Evolutionary conservation across 805 yeast species (phyloP), one percentile per base, ranked within the genome.

Genomic region (Pichia scutulata): DNA sequence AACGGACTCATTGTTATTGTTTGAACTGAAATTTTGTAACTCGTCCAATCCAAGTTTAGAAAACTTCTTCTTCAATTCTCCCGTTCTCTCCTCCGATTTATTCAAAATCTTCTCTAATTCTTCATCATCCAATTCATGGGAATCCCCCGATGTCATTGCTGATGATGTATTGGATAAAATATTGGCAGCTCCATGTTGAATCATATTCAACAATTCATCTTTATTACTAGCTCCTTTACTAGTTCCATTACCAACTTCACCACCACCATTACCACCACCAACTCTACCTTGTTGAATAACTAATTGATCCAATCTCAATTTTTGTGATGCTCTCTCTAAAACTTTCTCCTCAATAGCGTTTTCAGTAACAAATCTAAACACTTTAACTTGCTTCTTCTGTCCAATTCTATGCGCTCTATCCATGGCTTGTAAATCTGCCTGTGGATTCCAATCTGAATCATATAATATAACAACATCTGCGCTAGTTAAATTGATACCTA

Each of bases 361-460:
- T 59, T 85, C 90, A 5, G 93, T 84, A 48, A 86, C 78, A 55
- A 86, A 78, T 67, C 95, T 72, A 61, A 80, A 86, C 2, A 86
- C 93, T 60, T 78, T 81, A 26, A 86, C 95, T 64, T 86, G 95
- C 57, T 85, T 86, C 43, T 84, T 86, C 64, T 86, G 95, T 7
- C 95, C 95, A 62, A 86, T 86, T 73, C 95, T 77, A 66, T 86
- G 95, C 0, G 93, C 93, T 70, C 95, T 76, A 63, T 86, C 95
- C 93, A 86, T 86, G 1, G 92, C 92, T 66, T 86, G 95, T 56
- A 86, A 74, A 73, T 86, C 95, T 4, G 92, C 93, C 62, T 86
- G 95, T 1, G 95, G 95, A 57, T 86, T 86, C 95, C 95, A 86
- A 64, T 86, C 95, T 3, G 89, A 82, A 67, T 86, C 95, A 62